phyloP scores from a whole-genome alignment of 345 rosid species.

The Arabidopsis suecica region DNA sequence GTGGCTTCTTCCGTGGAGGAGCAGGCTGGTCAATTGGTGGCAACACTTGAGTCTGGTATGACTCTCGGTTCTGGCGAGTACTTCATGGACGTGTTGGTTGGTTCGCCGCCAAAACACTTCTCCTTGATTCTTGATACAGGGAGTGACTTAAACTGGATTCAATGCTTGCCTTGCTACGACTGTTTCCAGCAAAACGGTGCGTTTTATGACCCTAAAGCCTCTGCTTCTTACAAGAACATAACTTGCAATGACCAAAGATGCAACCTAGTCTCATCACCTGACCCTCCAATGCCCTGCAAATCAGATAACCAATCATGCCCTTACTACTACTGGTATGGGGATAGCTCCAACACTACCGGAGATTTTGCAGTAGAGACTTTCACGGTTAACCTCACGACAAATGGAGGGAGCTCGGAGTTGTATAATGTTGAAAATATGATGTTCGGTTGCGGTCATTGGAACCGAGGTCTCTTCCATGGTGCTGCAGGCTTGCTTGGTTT shows the following conservation, averaged over 20 bases:
- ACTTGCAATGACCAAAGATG: constrained; percentile 74
- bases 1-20: constrained; percentile 5
- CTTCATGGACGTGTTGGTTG: constrained; percentile 90
- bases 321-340: constrained; percentile 87
- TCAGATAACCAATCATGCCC: constrained; percentile 75
- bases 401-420: constrained; percentile 53
- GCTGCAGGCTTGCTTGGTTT: constrained; percentile 87
- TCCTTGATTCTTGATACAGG: constrained; percentile 96
- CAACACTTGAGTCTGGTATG: constrained; percentile 85
- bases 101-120: constrained; percentile 89
- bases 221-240: constrained; percentile 66
- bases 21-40: constrained; percentile 67
- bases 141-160: constrained; percentile 96
- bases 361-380: constrained; percentile 83
- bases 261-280: constrained; percentile 71
- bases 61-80: constrained; percentile 90
- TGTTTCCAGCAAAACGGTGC: constrained; percentile 90
- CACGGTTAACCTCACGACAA: constrained; percentile 67
- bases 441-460: constrained; percentile 98
- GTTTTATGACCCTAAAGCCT: constrained; percentile 68
- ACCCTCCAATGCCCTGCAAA: constrained; percentile 68
- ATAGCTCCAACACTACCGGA: constrained; percentile 88
- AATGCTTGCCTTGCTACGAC: constrained; percentile 82
- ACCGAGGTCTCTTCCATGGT: constrained; percentile 80
- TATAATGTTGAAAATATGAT: constrained; percentile 66